Base-by-base conservation (phyloP, 2,329 filamentous ascomycete species). In the Talaromyces islandicus region DNA sequence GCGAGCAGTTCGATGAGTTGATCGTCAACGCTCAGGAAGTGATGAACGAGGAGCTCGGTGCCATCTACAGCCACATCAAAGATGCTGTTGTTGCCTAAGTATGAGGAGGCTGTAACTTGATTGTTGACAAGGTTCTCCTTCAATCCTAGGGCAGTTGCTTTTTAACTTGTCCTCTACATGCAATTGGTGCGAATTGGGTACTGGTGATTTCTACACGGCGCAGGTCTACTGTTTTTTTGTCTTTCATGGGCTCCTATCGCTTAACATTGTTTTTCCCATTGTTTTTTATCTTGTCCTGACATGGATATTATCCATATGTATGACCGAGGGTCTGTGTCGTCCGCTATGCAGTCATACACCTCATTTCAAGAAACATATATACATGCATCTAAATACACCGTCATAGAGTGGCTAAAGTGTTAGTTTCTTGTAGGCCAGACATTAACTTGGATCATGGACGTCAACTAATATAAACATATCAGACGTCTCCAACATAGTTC, bases 21-120 rank as follows among this genome's bases (percentile, higher is more conserved):
- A 73, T 78, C 53, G 73, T 80, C 63, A 77, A 79, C 68, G 77
- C 82, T 63, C 75, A 82, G 71, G 73, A 80, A 66, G 62, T 75
- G 54, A 66, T 75, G 61, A 67, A 68, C 61, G 68, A 75, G 62
- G 71, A 75, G 63, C 71, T 88, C 2, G 84, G 73, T 51, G 74
- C 74, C 50, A 76, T 76, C 66, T 76, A 76, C 72, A 76, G 74
- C 65, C 71, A 76, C 64, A 72, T 76, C 64, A 74, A 74, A 66
- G 73, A 72, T 65, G 73, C 73, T 64, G 66, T 75, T 60, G 64
- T 69, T 60, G 67, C 68, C 81, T 59, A 84, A 74, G 32, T 61
- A 46, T 57, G 54, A 38, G 11, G 25, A 38, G 7, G 3, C 41
- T 21, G 32, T 54, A 35, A 19, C 19, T 54, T 11, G 3, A 21